Conservation (phyloP, 2,329 filamentous ascomycete genomes). For the Talaromyces sp. region DNA sequence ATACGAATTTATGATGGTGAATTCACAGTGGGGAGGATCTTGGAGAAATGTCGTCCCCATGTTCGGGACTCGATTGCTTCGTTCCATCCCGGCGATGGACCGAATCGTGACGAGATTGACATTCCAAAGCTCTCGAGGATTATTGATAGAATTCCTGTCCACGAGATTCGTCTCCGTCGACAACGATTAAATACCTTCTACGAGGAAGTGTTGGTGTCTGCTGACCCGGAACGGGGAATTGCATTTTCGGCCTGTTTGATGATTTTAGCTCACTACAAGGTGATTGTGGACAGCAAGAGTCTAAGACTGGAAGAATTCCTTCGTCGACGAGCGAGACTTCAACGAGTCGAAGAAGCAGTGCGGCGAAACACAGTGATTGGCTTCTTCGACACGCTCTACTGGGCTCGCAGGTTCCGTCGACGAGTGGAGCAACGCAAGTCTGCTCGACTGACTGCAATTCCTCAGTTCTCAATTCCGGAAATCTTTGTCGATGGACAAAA, state of each 20-base stretch:
- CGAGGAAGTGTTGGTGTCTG: constrained; percentile 90
- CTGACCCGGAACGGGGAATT: constrained; percentile 83
- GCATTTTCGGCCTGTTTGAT: constrained; percentile 89
- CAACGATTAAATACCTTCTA: constrained; percentile 90
- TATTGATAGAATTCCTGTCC: constrained; percentile 67
- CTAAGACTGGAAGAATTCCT: constrained; percentile 89
- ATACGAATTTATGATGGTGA: constrained; percentile 95
- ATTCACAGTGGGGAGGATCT: constrained; percentile 77
- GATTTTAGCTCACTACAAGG: constrained; percentile 96
- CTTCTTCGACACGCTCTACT: constrained; percentile 92
- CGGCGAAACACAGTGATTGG: constrained; percentile 83
- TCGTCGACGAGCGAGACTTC: constrained; percentile 79
- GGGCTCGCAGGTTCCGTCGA: constrained; percentile 75
- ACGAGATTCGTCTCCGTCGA: constrained; percentile 69
- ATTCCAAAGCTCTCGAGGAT: constrained; percentile 70
- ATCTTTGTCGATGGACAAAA: constrained; percentile 83
- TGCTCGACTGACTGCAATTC: constrained; percentile 71
- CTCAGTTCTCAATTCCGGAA: constrained; percentile 79
- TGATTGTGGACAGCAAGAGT: constrained; percentile 97
- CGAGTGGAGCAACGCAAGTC: constrained; percentile 67
- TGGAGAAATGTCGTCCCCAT: constrained; percentile 73
- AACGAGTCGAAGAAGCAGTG: constrained; percentile 92
- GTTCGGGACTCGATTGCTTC: constrained; percentile 36
- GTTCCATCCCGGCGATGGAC: constrained; percentile 30
- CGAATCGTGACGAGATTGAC: constrained; percentile 53